Percentiles rank a stretch among this genome's conserved stretches.
phyloP scores from a whole-genome alignment of 148 eudicot genomes.

The Silene conica region DNA sequence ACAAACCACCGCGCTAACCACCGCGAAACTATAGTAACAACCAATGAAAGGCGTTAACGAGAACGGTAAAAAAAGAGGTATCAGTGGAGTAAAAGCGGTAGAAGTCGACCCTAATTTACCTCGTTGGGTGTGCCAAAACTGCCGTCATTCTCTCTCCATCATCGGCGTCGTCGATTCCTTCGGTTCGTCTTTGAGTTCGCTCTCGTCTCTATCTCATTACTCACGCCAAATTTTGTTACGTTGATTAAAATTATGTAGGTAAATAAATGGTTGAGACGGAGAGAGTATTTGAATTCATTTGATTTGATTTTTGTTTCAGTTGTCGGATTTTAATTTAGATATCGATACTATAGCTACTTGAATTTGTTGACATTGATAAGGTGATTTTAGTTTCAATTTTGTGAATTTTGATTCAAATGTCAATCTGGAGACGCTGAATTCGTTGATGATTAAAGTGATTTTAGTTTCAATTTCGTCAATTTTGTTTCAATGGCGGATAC shows the following conservation, averaged over 20 bases:
- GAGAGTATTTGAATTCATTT: background rate
- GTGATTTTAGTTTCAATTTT: background rate
- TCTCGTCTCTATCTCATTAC: background rate
- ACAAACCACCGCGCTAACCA: too few species aligned
- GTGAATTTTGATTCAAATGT: background rate
- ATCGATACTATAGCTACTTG: background rate
- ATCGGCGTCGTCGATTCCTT: constrained; percentile 81
- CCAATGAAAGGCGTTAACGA: constrained; percentile 1
- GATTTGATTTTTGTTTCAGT: background rate
- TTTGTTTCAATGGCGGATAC: too few species aligned
- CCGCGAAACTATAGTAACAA: background rate
- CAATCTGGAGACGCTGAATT: too few species aligned
- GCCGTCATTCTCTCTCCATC: constrained; percentile 74
- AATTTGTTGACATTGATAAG: background rate
- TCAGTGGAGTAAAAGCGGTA: constrained; percentile 14
- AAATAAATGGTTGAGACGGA: too few species aligned
- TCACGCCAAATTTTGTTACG: too few species aligned
- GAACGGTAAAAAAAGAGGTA: background rate
- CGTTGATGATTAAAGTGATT: background rate
- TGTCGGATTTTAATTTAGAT: background rate
- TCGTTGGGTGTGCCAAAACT: constrained; percentile 81
- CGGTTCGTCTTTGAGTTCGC: constrained; percentile 36
- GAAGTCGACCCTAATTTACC: constrained; percentile 80
- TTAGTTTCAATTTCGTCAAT: too few species aligned
- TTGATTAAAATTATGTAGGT: too few species aligned